A percentile compares a stretch with the other conserved stretches of the same genome.
Evolutionary conservation across 139 green algal species (phyloP).

Genomic region (Yamagishiella unicocca): DNA sequence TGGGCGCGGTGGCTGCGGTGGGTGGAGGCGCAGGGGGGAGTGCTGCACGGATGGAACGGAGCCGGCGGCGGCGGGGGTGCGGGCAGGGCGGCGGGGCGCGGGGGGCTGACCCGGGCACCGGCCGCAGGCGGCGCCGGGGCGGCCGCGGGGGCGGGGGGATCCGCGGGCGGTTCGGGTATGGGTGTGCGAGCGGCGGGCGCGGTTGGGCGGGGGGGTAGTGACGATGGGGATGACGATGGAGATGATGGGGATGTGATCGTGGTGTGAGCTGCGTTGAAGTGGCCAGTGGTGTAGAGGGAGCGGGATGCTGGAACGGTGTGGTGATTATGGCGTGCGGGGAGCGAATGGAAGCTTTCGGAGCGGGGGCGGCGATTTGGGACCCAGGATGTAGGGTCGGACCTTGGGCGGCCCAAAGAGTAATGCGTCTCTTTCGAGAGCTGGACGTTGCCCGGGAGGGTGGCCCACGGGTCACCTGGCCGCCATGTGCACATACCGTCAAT

Average conservation of each 20-base stretch:
- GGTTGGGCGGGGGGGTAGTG: not conserved
- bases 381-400: no score
- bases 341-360: no score
- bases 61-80: not conserved
- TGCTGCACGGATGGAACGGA: not conserved
- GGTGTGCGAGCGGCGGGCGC: not conserved
- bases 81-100: not conserved
- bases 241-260: not conserved
- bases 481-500: no score
- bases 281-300: no score
- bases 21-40: not conserved
- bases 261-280: no score
- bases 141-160: not conserved
- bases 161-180: not conserved
- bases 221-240: not conserved
- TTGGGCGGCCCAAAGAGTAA: no score
- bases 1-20: slow-evolving; percentile 59
- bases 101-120: not conserved
- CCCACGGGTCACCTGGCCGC: no score
- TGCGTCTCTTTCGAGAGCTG: no score
- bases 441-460: no score
- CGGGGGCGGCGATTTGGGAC: no score
- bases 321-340: no score
- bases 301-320: no score
- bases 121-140: not conserved